phyloP scores from a whole-genome alignment of 257 asterid genomes.

The Solanum pimpinellifolium region DNA sequence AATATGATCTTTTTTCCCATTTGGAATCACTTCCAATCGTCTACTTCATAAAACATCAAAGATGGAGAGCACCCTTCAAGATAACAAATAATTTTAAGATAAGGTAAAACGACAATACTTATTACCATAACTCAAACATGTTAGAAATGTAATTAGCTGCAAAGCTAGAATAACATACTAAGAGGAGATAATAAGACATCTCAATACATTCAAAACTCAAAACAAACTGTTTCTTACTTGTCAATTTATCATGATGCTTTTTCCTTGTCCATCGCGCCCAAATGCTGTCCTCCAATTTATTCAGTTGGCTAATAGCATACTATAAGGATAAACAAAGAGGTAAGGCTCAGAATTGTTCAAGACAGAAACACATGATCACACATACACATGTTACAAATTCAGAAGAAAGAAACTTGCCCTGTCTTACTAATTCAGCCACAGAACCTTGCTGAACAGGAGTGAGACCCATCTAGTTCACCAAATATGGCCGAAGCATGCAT shows the following conservation, averaged over 20 bases:
- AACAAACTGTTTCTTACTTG: slow-evolving; percentile 22
- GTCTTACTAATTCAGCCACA: not conserved
- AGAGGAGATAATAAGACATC: not conserved
- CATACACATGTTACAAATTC: not conserved
- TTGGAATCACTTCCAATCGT: not conserved
- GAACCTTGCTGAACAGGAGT: not conserved
- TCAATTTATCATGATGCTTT: slow-evolving; percentile 27
- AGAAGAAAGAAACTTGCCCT: not conserved
- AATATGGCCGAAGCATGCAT: not conserved
- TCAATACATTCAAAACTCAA: not conserved
- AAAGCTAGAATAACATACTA: not conserved
- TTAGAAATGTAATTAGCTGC: not conserved
- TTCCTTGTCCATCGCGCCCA: slow-evolving; percentile 69
- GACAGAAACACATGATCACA: not conserved
- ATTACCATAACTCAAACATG: not conserved
- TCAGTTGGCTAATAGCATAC: slow-evolving; percentile 89
- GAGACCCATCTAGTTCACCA: not conserved
- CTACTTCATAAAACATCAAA: not conserved
- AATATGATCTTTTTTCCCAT: not conserved
- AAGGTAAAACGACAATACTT: not conserved
- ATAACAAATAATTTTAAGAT: not conserved
- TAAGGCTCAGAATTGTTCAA: slow-evolving; percentile 11
- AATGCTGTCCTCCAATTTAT: slow-evolving; percentile 90
- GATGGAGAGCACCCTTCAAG: not conserved
- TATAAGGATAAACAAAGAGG: slow-evolving; percentile 17